Evolutionary conservation across 2,329 filamentous ascomycete species (phyloP).

Genomic region (Pyrenophora seminiperda): DNA sequence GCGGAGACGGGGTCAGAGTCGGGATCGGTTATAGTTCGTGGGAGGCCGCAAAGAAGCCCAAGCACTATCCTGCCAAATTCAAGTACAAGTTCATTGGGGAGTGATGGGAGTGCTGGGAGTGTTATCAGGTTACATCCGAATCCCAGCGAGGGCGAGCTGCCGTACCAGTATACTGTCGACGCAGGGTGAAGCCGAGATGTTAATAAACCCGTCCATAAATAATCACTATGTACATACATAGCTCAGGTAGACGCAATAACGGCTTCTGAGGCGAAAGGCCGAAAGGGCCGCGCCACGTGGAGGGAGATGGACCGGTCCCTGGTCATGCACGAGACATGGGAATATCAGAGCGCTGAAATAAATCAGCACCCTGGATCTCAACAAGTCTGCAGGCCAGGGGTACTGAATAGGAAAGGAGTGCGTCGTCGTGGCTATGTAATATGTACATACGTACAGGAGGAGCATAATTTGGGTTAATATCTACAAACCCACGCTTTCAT

Average conservation of each 20-base stretch:
- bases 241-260: background rate
- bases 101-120: slow-evolving; percentile 23
- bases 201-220: too few species aligned
- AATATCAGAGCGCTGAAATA: too few species aligned
- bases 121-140: slow-evolving; percentile 35
- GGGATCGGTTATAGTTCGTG: slow-evolving; percentile 32
- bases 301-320: too few species aligned
- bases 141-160: slow-evolving; percentile 37
- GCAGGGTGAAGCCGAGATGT: slow-evolving; percentile 12
- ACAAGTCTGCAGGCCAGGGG: too few species aligned
- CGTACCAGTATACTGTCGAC: slow-evolving; percentile 37
- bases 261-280: background rate
- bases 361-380: too few species aligned
- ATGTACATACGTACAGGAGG: too few species aligned
- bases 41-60: slow-evolving; percentile 30
- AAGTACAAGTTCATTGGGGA: slow-evolving; percentile 34
- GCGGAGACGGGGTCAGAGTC: slow-evolving; percentile 28
- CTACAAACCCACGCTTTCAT: too few species aligned
- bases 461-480: too few species aligned
- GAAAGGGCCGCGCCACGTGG: background rate
- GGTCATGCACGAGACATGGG: too few species aligned
- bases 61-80: slow-evolving; percentile 41
- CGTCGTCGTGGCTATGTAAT: too few species aligned
- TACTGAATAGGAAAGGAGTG: too few species aligned
- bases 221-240: background rate